These are phyloP conservation scores for Phlebiopsis gigantea DNA, from an alignment of 768 basidiomycete species.

Conservation along the genomic window DNA sequence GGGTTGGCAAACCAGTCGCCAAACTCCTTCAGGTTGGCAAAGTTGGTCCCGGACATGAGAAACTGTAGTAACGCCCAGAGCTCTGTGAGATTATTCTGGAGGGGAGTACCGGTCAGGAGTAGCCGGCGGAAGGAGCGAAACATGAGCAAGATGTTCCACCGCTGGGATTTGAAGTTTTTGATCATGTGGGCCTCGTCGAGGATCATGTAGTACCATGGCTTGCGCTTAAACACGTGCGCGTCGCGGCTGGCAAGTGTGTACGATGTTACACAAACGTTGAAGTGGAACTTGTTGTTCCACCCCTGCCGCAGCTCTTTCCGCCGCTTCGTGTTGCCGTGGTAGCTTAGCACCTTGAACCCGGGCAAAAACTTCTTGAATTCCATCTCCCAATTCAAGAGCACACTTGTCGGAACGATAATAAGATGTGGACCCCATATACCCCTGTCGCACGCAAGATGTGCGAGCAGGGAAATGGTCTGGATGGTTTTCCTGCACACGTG, in stretches of 20 bases:
- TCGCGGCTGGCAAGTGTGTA: constrained; percentile 92
- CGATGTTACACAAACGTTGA: constrained; percentile 94
- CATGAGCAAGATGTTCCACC: constrained; percentile 89
- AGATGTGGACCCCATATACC: constrained; percentile 93
- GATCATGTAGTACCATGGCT: constrained; percentile 94
- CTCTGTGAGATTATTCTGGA: constrained; percentile 95
- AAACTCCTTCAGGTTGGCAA: constrained; percentile 91
- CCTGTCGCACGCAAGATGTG: constrained; percentile 85
- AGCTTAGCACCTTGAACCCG: constrained; percentile 80
- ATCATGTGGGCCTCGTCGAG: constrained; percentile 97
- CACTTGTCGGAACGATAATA: constrained; percentile 89
- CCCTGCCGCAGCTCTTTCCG: constrained; percentile 87
- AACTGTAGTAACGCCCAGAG: constrained; percentile 95
- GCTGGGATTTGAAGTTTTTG: constrained; percentile 92
- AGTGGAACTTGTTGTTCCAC: constrained; percentile 84
- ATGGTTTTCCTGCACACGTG: constrained; percentile 72
- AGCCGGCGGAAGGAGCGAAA: constrained; percentile 84
- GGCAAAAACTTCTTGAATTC: constrained; percentile 96
- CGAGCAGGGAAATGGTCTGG: constrained; percentile 91
- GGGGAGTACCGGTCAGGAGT: constrained; percentile 90
- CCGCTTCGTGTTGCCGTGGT: constrained; percentile 86
- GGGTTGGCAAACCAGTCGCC: constrained; percentile 97
- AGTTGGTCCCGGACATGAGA: constrained; percentile 82
- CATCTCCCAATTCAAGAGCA: constrained; percentile 94
- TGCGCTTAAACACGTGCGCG: constrained; percentile 86